phyloP scores from a whole-genome alignment of 2,329 filamentous ascomycete species.

The Sporothrix pallida region DNA sequence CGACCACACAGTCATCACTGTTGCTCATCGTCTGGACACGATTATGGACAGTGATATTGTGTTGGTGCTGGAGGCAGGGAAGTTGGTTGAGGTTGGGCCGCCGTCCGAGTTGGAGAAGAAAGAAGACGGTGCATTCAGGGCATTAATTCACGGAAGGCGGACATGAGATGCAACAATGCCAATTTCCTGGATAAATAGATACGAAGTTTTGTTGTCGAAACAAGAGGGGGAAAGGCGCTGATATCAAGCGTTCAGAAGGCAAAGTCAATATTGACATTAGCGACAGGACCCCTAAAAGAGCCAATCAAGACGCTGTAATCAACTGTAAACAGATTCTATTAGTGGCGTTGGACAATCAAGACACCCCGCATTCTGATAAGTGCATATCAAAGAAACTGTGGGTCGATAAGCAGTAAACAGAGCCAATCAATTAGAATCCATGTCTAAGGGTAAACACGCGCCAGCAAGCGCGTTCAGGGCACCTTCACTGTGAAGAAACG shows the following conservation, averaged over 20 bases:
- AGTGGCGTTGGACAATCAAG: not conserved
- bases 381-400: not conserved
- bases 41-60: slow-evolving; percentile 7
- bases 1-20: not conserved
- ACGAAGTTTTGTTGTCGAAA: no score
- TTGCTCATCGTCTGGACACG: not conserved
- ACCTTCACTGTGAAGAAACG: not conserved
- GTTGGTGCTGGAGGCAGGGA: not conserved
- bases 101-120: not conserved
- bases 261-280: slow-evolving; percentile 23
- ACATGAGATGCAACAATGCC: not conserved
- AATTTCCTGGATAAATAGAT: no score
- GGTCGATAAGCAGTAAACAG: slow-evolving; percentile 20
- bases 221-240: no score
- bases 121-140: not conserved
- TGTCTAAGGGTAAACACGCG: slow-evolving; percentile 21
- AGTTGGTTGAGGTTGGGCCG: not conserved
- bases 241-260: not conserved
- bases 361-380: not conserved
- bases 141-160: not conserved
- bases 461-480: not conserved
- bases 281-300: not conserved
- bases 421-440: slow-evolving; percentile 3
- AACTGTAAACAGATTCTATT: not conserved
- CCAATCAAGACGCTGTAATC: not conserved